Evolutionary conservation across 345 rosid genomes (phyloP), one percentile per base, ranked within the genome.

Genomic region (Capsella bursapastoris): DNA sequence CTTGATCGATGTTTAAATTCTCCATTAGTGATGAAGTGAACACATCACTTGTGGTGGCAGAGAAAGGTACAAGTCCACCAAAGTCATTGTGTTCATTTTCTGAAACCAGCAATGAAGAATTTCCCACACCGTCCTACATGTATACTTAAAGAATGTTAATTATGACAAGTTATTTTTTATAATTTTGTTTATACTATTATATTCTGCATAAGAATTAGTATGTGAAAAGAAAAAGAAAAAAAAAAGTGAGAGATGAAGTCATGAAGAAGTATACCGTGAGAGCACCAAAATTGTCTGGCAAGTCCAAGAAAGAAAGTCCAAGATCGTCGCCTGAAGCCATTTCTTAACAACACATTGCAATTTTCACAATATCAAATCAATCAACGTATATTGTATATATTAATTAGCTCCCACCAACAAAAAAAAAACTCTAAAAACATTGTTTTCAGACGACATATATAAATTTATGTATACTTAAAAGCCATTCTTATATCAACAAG

Each of bases 251-350:
- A 2, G 14, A 18, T 3, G 4, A 2, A 70, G 27, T 47, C 8
- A n/a, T 15, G 16, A n/a, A 52, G 38, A 45, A 22, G 7, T 28
- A 45, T 73, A 73, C 77, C 71, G 31, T 73, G 22, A 47, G 12
- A 25, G 25, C 41, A 56, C 48, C 29, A 27, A 64, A 64, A 6
- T 29, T 56, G 45, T 45, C 57, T 14, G 57, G 49, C 4, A 37
- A 56, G 4, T 65, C 49, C 57, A 37, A 34, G 16, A 66, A 32
- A 37, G 47, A 73, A 35, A 56, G 27, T 25, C 15, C 64, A 32
- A 73, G 48, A 56, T 64, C 71, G 1, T 73, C 71, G 32, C 8
- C 12, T 45, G 65, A 56, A 73, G 65, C 41, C 71, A 73, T 73
- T 22, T 56, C 31, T 56, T 56, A 7, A n/a, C 47, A 53, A 53